Evolutionary conservation across 352 stramenopile genomes (phyloP).

Genomic region (Vaucheria bursata): DNA sequence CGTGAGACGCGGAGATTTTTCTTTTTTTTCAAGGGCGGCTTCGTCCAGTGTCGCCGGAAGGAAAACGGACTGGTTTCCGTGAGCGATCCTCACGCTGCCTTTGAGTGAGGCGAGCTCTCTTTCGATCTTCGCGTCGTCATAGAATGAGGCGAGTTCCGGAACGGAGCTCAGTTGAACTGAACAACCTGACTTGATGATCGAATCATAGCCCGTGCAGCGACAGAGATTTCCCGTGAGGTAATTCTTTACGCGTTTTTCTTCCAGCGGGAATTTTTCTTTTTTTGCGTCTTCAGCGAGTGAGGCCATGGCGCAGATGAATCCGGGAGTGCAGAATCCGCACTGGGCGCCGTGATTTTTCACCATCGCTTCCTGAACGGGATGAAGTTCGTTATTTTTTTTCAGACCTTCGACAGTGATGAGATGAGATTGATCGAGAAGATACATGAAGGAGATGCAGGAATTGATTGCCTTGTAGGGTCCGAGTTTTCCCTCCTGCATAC

Average conservation of each 20-base stretch:
- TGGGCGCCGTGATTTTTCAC: neutral
- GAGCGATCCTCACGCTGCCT: neutral
- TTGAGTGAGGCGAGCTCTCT: too few species aligned
- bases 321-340: neutral
- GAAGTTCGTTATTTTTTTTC: neutral
- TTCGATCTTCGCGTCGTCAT: too few species aligned
- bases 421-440: neutral
- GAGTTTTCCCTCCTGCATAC: neutral
- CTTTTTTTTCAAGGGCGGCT: neutral
- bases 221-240: neutral
- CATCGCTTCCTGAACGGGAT: neutral
- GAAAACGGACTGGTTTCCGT: neutral
- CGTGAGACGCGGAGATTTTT: neutral
- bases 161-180: neutral
- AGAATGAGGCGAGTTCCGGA: neutral
- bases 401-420: constrained; percentile 2
- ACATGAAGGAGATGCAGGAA: neutral
- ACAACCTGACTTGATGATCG: neutral
- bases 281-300: neutral
- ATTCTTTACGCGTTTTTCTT: neutral
- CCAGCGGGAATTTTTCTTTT: neutral
- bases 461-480: neutral
- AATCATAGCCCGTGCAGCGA: neutral
- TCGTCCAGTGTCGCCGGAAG: neutral
- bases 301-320: neutral